phyloP scores from a whole-genome alignment of 78 protist species.

The Dictyostelium brefeldianum region DNA sequence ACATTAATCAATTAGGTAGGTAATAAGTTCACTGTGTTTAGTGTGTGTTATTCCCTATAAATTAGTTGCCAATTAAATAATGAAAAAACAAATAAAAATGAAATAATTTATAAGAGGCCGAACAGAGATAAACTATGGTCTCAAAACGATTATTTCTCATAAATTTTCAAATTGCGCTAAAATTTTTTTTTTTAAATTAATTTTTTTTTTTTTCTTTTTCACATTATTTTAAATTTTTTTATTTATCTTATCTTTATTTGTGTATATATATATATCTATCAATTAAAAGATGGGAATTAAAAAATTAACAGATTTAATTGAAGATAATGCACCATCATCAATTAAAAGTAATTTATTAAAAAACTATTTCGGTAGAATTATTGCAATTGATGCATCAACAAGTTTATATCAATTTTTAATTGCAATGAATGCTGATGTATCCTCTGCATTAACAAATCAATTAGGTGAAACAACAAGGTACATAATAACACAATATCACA shows the following conservation, averaged over 20 bases:
- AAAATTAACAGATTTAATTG: slow-evolving; percentile 91
- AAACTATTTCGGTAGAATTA: slow-evolving; percentile 87
- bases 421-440: slow-evolving; percentile 72
- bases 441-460: slow-evolving; percentile 85
- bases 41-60: no score
- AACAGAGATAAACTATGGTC: no score
- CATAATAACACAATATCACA: neutral
- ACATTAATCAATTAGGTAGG: no score
- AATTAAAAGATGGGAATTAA: slow-evolving; percentile 96
- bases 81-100: no score
- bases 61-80: no score
- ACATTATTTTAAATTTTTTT: neutral
- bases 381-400: slow-evolving; percentile 98
- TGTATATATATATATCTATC: neutral
- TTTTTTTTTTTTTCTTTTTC: neutral
- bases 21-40: no score
- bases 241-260: neutral
- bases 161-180: neutral
- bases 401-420: slow-evolving; percentile 97
- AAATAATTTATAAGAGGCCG: no score
- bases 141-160: no score
- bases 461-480: slow-evolving; percentile 95
- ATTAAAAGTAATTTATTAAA: slow-evolving; percentile 89
- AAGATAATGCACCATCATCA: slow-evolving; percentile 91
- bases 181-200: neutral